Base-by-base conservation (phyloP, 2,329 filamentous ascomycete genomes). In the Sporothrix phasma region DNA sequence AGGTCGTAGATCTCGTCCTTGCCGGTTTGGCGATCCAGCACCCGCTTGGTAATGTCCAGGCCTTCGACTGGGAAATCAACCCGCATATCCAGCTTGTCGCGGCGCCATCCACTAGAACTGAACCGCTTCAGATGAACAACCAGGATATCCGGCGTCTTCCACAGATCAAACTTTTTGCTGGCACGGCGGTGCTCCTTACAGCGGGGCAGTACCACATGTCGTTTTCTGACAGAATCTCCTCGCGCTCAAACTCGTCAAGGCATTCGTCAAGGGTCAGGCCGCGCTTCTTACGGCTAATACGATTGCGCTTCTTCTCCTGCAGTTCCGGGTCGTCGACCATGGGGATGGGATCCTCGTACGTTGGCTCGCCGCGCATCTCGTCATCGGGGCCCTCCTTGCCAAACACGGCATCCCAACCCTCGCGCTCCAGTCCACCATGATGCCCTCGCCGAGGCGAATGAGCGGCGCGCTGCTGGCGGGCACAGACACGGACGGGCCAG, bases 171-270 rank as follows among this genome's bases (percentile, higher is more conserved):
- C 71, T 94, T 97, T 79, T 99, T 99, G 76, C 88, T 92, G 22
- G 94, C 94, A 66, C 91, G 87, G 17, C 91, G 86, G 71, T 96
- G 88, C 70, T 96, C 90, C 74, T 97, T 97, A 81, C 94, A 99
- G 34, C 91, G 85, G 91, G 93, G 72, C 94, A 99, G 73, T 95
- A 97, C 94, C 94, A 99, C 66, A 91, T 93, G 73, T 99, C 95
- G 72, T 95, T 89, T 73, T 97, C 91, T 0, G 93, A 97, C 4
- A 99, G 79, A 15, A 96, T 86, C 75, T 99, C 94, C 66, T 92
- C 89, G 73, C 93, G 93, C 72, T 94, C 90, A 69, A 96, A 97
- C 75, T 97, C 94, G 65, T 92, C 88, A 63, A 99, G 83, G 72
- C 94, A 99, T 70, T 97, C 92, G 24, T 94, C 88, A 4, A 99